phyloP scores from a whole-genome alignment of 345 rosid genomes.

The Geranium brycei region DNA sequence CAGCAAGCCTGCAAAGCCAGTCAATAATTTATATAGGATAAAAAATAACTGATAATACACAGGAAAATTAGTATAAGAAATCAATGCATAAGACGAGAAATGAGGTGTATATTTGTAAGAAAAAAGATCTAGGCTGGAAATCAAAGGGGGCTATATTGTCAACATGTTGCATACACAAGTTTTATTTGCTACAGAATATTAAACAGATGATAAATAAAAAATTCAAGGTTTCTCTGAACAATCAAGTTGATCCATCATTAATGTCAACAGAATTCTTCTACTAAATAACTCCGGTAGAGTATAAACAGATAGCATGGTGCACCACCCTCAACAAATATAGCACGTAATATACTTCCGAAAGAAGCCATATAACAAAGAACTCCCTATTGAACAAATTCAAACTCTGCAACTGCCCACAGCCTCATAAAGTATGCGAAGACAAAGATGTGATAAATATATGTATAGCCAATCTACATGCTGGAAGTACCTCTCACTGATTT shows the following conservation, averaged over 20 bases:
- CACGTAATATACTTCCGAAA: no score
- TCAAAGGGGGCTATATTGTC: background rate
- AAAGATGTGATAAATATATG: no score
- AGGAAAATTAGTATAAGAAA: background rate
- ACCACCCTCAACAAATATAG: no score
- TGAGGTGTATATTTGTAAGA: background rate
- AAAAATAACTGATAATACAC: background rate
- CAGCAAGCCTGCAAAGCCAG: slow-evolving; percentile 69
- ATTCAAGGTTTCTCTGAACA: background rate
- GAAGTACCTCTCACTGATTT: no score
- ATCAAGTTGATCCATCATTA: background rate
- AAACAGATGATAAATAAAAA: no score
- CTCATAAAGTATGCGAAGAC: background rate
- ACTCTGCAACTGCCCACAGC: background rate
- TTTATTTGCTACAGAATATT: no score
- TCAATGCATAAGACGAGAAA: background rate
- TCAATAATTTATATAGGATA: slow-evolving; percentile 9
- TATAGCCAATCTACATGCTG: background rate
- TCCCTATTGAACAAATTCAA: background rate
- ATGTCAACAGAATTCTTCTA: background rate
- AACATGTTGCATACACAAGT: background rate
- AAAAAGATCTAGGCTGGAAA: background rate
- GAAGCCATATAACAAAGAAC: no score
- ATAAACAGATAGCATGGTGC: background rate
- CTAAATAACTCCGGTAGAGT: background rate